Evolutionary conservation across 345 rosid species (phyloP), one percentile per base, ranked within the genome.

Genomic region (Syzygium aromaticum): DNA sequence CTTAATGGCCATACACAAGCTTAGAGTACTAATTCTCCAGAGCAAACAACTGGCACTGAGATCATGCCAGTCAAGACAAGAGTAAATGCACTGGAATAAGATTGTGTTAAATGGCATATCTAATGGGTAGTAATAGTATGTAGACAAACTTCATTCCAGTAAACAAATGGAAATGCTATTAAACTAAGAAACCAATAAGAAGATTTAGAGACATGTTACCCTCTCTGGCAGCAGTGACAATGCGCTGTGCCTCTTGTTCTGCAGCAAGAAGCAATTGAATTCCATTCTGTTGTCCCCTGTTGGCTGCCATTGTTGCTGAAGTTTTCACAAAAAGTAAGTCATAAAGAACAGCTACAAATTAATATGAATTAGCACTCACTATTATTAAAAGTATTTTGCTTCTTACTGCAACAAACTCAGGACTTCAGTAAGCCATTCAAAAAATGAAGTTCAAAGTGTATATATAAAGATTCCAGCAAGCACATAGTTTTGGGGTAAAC

Each of bases 191-290:
- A 73, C 49, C 1, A 1, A 73, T 19, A 73, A 19, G 49, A 14
- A 38, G 82, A 73, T 73, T 73, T 73, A 73, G 49, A 38, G 49
- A 73, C 27, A 38, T 10, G 27, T 86, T 88, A 93, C 95, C 89
- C 46, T 85, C 91, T 89, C 93, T 90, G 53, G 95, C 94, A 85
- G 92, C 84, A 86, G 88, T 90, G 85, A 93, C 95, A 87, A 93
- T 93, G 73, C 92, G 94, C 90, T 93, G 94, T 87, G 96, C 94
- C 87, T 92, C 94, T 89, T 94, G 93, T 64, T 94, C 95, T 1
- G 95, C 93, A 89, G 92, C 91, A 83, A 93, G 94, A 86, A 94
- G 88, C 64, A 84, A 91, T 61, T 93, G 95, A 86, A 94, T 94
- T 89, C 97, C 95, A 87, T 93, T 90, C 12, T 13, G 49, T 85